Percentiles rank a stretch among this genome's conserved stretches.
These are phyloP conservation scores for Microbotryum saponariae DNA, from an alignment of 1,284 basidiomycete genomes.

Conservation along the genomic window DNA sequence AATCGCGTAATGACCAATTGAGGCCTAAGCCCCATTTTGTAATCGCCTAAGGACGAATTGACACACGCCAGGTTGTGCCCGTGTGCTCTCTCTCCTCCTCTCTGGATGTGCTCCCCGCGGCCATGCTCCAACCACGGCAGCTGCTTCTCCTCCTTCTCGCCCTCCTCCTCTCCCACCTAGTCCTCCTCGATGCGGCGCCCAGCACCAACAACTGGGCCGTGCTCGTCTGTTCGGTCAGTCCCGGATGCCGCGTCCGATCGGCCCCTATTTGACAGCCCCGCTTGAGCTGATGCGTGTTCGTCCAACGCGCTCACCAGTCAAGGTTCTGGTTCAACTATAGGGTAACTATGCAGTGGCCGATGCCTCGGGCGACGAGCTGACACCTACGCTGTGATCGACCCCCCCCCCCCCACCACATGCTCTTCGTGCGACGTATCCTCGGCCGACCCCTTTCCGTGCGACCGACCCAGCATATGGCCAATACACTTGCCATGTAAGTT, in stretches of 20 bases:
- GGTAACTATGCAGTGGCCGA: conserved; percentile 48
- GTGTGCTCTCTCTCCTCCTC: too few species aligned
- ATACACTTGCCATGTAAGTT: conserved; percentile 84
- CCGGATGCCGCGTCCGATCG: conserved; percentile 56
- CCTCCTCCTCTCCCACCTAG: too few species aligned
- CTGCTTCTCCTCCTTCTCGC: too few species aligned
- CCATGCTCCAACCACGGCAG: too few species aligned
- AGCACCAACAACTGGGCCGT: conserved; percentile 97
- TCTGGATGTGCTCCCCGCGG: too few species aligned
- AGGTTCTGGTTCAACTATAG: conserved; percentile 74
- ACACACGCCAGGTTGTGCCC: too few species aligned
- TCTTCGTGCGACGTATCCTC: background rate
- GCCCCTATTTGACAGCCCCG: background rate
- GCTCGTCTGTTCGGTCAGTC: conserved; percentile 83
- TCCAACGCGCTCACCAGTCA: conserved; percentile 5
- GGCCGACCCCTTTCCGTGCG: background rate
- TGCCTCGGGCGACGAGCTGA: background rate
- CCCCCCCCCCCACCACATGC: too few species aligned
- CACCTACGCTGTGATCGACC: conserved; percentile 1
- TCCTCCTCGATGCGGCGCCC: background rate
- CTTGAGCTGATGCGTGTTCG: background rate
- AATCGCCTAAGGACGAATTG: too few species aligned
- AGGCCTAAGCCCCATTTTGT: too few species aligned
- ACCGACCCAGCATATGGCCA: conserved; percentile 80
- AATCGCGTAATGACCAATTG: too few species aligned